These are phyloP conservation scores for Blepharisma japonicum DNA, from an alignment of 73 alveolate species.

Conservation along the genomic window DNA sequence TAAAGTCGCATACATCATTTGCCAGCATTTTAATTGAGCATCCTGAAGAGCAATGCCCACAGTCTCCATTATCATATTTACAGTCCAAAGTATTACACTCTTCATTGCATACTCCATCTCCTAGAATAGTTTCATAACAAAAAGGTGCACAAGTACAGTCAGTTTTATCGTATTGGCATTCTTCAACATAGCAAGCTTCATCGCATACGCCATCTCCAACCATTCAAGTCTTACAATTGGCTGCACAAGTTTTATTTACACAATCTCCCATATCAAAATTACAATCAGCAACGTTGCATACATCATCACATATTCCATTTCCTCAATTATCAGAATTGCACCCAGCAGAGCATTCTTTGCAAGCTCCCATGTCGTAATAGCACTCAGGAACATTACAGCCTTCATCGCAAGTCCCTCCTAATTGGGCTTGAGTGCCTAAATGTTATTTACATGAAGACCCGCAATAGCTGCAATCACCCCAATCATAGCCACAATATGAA, in stretches of 20 bases:
- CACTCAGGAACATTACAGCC: not conserved
- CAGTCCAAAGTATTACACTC: not conserved
- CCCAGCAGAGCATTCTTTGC: slow-evolving; percentile 4
- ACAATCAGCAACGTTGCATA: not conserved
- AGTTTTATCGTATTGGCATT: not conserved
- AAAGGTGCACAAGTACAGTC: not conserved
- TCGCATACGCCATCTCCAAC: not conserved
- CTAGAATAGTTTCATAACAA: not conserved
- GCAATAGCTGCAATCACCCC: not conserved
- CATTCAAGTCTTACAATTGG: no score
- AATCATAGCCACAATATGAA: not conserved
- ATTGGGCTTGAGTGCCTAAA: not conserved
- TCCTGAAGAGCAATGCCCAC: slow-evolving; percentile 19
- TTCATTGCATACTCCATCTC: slow-evolving; percentile 6
- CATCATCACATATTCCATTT: not conserved
- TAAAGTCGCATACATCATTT: not conserved
- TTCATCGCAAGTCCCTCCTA: not conserved
- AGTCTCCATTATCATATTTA: slow-evolving; percentile 7
- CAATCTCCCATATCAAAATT: not conserved
- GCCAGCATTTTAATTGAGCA: not conserved
- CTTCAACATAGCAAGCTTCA: not conserved
- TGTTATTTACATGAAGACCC: not conserved
- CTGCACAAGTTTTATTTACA: not conserved
- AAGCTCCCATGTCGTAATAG: not conserved
- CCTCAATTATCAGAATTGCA: not conserved